These are phyloP conservation scores for Paxillus ammoniavirescens DNA, from an alignment of 768 basidiomycete genomes.

Conservation along the genomic window DNA sequence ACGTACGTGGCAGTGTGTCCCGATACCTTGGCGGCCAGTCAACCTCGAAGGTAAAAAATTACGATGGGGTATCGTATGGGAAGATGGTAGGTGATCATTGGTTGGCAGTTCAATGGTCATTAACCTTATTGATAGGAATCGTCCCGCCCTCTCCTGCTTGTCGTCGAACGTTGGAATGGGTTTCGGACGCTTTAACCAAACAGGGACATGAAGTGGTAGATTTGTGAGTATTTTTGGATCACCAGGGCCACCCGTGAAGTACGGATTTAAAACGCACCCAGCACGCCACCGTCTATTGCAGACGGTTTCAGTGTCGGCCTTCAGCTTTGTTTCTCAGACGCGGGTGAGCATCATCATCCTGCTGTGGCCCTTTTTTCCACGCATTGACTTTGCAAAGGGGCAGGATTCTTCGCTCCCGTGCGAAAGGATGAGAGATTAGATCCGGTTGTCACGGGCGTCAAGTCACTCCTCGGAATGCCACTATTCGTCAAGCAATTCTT, in stretches of 20 bases:
- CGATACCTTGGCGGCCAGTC: constrained; percentile 41
- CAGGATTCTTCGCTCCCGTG: constrained; percentile 38
- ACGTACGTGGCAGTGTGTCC: constrained; percentile 34
- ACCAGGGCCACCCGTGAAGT: background rate
- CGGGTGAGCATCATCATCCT: constrained; percentile 34
- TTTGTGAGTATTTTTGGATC: constrained; percentile 29
- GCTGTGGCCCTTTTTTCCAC: background rate
- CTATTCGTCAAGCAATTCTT: constrained; percentile 42
- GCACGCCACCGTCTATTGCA: constrained; percentile 46
- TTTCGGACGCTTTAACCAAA: constrained; percentile 31
- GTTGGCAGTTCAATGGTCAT: background rate
- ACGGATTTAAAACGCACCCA: constrained; percentile 8
- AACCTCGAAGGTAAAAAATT: constrained; percentile 34
- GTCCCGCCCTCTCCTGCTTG: constrained; percentile 40
- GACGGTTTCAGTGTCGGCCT: constrained; percentile 52
- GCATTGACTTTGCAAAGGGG: constrained; percentile 32
- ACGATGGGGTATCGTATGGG: constrained; percentile 41
- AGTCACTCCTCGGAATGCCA: constrained; percentile 25
- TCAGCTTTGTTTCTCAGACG: constrained; percentile 56
- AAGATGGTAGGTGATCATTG: constrained; percentile 34
- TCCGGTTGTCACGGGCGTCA: constrained; percentile 25
- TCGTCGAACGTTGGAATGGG: constrained; percentile 35
- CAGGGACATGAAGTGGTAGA: constrained; percentile 41
- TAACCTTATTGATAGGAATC: constrained; percentile 26
- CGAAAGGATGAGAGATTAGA: constrained; percentile 37